Evolutionary conservation across 139 green algal species (phyloP), one percentile per base, ranked within the genome.

Genomic region (Coelastrella sp.): DNA sequence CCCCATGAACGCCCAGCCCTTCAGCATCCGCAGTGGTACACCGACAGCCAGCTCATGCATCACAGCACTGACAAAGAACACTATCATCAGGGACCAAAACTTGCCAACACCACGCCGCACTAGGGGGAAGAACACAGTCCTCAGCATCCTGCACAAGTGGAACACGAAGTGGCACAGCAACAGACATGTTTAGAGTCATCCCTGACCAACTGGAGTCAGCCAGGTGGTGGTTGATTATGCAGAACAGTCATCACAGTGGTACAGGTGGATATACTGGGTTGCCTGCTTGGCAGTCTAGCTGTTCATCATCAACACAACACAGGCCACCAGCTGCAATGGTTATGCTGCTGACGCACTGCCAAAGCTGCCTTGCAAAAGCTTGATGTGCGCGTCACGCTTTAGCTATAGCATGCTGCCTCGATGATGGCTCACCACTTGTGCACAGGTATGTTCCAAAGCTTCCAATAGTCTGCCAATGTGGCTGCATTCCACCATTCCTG

Each of bases 401-500:
- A 71, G 61, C 2, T 71, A 71, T 71, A 10, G 11, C 10, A 10
- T 19, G 61, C 61, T 71, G 10, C 8, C 8, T 10, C 61, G 11
- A 71, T 71, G 8, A 13, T 19, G 19, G 14, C 75, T 81, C 23
- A 59, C 60, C 66, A 75, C 91, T 97, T 97, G 92, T 98, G 97
- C 73, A 99, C 97, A 0, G 97, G 97, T 93, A 98, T 97, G 94
- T 99, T 99, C 98, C 98, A 93, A 10, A 90, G 85, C 74, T 80
- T 80, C 98, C 97, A 99, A 88, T 99, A 99, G 68, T 99, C 96
- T 54, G 95, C 97, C 54, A 98, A 89, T 0, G 96, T 98, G 58
- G 91, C 93, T 7, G 97, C 97, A 76, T 99, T 99, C 97, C 97
- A 99, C 97, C 97, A 99, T 90, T 90, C 85, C 85, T 88, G 83